These are phyloP conservation scores for Colletotrichum filicis DNA, from an alignment of 2,329 filamentous ascomycete genomes.

Conservation along the genomic window DNA sequence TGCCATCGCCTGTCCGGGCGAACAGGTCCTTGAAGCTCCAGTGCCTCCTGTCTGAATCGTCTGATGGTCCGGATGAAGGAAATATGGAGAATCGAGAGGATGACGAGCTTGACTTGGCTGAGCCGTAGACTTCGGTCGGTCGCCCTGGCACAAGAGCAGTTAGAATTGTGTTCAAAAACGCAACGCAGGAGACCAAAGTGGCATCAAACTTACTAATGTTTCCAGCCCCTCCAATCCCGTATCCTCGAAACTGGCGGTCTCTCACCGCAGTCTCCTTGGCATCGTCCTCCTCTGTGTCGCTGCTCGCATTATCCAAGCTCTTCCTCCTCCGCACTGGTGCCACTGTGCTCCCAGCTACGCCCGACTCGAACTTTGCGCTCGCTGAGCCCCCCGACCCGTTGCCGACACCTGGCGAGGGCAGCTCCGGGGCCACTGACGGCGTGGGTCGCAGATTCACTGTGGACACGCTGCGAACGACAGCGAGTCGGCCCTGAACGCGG, in stretches of 20 bases:
- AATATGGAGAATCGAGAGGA: conserved; percentile 9
- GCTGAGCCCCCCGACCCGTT: conserved; percentile 13
- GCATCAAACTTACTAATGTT: conserved; percentile 48
- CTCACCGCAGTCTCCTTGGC: conserved; percentile 41
- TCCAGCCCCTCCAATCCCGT: conserved; percentile 52
- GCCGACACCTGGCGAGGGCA: conserved; percentile 11
- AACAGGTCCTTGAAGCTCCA: conserved; percentile 32
- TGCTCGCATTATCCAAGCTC: conserved; percentile 38
- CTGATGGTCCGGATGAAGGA: background rate
- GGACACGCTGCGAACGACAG: conserved; percentile 49
- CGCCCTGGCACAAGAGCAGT: conserved; percentile 34
- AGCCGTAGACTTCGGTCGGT: conserved; percentile 40
- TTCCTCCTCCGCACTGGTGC: conserved; percentile 23
- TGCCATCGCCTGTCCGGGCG: conserved; percentile 10
- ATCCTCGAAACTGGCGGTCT: conserved; percentile 48
- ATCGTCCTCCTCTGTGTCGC: conserved; percentile 39
- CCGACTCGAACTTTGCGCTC: conserved; percentile 35
- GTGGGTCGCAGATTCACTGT: conserved; percentile 39
- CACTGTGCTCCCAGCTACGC: conserved; percentile 34
- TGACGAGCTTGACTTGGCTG: conserved; percentile 19
- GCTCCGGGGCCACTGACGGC: conserved; percentile 10
- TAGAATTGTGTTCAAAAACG: background rate
- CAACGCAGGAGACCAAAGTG: background rate
- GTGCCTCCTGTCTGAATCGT: conserved; percentile 6
- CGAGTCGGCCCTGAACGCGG: conserved; percentile 50